These are phyloP conservation scores for Pterocarpus santalinus DNA, from an alignment of 306 rosid genomes.

Conservation along the genomic window DNA sequence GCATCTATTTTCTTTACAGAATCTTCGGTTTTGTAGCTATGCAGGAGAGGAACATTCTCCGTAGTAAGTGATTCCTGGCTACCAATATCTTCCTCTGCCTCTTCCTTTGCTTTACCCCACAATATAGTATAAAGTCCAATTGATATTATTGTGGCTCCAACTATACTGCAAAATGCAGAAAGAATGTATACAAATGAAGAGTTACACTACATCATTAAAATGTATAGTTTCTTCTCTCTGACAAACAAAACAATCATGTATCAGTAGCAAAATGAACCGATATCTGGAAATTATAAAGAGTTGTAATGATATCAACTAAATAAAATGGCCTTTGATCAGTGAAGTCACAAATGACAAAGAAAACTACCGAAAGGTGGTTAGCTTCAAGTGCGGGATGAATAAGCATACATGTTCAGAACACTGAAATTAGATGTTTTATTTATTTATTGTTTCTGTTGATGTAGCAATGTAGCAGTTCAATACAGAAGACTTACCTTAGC, in stretches of 20 bases:
- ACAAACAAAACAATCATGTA: not conserved
- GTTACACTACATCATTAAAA: not conserved
- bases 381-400: not conserved
- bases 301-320: not conserved
- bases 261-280: not conserved
- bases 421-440: too few species aligned
- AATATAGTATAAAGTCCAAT: slow-evolving; percentile 83
- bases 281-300: slow-evolving; percentile 9
- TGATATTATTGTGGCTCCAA: slow-evolving; percentile 84
- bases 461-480: too few species aligned
- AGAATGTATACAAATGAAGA: not conserved
- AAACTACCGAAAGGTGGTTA: not conserved
- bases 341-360: not conserved
- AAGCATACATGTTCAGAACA: not conserved
- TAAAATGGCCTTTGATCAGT: not conserved
- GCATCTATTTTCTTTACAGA: slow-evolving; percentile 39
- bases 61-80: slow-evolving; percentile 55
- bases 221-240: not conserved
- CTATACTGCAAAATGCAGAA: slow-evolving; percentile 60
- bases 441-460: too few species aligned
- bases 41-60: slow-evolving; percentile 77
- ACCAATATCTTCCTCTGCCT: slow-evolving; percentile 49
- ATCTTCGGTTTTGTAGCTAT: slow-evolving; percentile 44
- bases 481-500: too few species aligned
- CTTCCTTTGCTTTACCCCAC: slow-evolving; percentile 91